A percentile compares a stretch with the other conserved stretches of the same genome.
Evolutionary conservation across 306 rosid genomes (phyloP).

Genomic region (Purshia tridentata): DNA sequence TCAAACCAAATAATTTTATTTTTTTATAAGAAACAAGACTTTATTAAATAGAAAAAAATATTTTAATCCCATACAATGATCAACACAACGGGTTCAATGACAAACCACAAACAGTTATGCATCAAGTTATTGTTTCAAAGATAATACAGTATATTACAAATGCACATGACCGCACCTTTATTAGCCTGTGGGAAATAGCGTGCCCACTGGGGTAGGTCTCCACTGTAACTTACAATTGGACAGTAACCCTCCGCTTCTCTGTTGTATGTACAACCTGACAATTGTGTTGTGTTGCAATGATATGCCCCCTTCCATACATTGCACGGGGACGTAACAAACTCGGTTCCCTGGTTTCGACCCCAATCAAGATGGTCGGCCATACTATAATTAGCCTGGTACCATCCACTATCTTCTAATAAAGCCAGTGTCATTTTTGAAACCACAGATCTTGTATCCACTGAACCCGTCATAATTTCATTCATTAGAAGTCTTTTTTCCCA

Average conservation of each 20-base stretch:
- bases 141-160: slow-evolving; percentile 15
- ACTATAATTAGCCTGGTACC: slow-evolving; percentile 98
- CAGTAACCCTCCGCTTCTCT: slow-evolving; percentile 99
- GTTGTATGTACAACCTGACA: slow-evolving; percentile 94
- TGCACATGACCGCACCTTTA: slow-evolving; percentile 50
- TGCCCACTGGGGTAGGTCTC: slow-evolving; percentile 96
- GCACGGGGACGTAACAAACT: slow-evolving; percentile 87
- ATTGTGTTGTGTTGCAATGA: slow-evolving; percentile 87
- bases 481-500: slow-evolving; percentile 98
- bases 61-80: too few species aligned
- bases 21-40: too few species aligned
- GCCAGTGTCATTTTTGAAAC: slow-evolving; percentile 98
- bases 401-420: slow-evolving; percentile 93
- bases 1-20: not conserved
- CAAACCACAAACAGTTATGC: too few species aligned
- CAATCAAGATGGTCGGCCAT: slow-evolving; percentile 97
- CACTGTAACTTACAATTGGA: slow-evolving; percentile 83
- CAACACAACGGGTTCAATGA: too few species aligned
- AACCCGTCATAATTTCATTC: slow-evolving; percentile 99
- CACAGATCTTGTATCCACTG: slow-evolving; percentile 97
- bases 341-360: slow-evolving; percentile 96
- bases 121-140: not conserved
- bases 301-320: slow-evolving; percentile 96
- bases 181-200: slow-evolving; percentile 90
- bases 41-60: too few species aligned